Conservation (phyloP, 192 early-diverging fungal genomes). For the Glomus cerebriforme region DNA sequence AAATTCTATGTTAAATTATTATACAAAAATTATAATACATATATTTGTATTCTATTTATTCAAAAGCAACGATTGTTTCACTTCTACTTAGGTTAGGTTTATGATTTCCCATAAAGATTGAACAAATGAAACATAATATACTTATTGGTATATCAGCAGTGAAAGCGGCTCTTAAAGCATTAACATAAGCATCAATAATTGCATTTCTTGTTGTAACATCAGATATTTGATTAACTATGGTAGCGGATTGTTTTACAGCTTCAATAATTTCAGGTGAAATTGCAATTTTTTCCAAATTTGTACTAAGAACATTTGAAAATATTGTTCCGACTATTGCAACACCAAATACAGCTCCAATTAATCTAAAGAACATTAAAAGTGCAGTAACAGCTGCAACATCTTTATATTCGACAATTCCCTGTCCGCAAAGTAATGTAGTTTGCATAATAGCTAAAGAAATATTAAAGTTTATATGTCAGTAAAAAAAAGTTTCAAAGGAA, state of each 20-base stretch:
- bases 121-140: not conserved
- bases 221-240: not conserved
- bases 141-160: not conserved
- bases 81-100: not conserved
- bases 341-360: constrained; percentile 55
- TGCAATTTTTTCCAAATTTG: not conserved
- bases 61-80: not conserved
- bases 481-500: not conserved
- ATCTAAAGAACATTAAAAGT: constrained; percentile 61
- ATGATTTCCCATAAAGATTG: not conserved
- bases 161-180: not conserved
- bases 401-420: constrained; percentile 62
- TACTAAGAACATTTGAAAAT: constrained; percentile 56
- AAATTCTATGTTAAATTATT: no score
- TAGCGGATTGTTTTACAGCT: not conserved
- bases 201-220: not conserved
- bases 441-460: constrained; percentile 56
- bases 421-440: constrained; percentile 72
- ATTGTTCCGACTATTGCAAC: constrained; percentile 68
- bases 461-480: not conserved
- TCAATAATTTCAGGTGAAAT: not conserved
- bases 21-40: no score
- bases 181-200: not conserved
- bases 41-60: not conserved
- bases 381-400: constrained; percentile 78